phyloP scores from a whole-genome alignment of 495 filamentous ascomycete genomes.

The Neurospora tetraspora region DNA sequence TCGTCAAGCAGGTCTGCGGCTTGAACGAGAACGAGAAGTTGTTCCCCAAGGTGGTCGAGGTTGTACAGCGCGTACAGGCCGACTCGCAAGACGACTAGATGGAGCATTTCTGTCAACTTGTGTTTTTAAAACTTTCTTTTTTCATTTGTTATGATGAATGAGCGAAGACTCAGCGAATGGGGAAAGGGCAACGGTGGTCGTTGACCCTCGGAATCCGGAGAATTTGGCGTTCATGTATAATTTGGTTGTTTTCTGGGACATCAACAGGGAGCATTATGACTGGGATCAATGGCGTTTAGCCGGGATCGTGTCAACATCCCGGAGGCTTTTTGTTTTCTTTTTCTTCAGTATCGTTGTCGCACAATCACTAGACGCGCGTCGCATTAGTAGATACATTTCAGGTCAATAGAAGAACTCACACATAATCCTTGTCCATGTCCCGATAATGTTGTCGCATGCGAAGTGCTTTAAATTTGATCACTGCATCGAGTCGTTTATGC shows the following conservation, averaged over 20 bases:
- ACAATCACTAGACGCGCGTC: background rate
- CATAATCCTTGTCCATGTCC: background rate
- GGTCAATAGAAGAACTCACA: background rate
- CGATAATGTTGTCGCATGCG: background rate
- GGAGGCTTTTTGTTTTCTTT: background rate
- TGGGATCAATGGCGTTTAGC: background rate
- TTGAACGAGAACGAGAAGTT: conserved; percentile 62
- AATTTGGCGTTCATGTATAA: conserved; percentile 1
- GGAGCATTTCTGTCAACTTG: background rate
- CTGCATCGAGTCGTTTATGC: background rate
- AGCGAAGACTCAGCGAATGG: background rate
- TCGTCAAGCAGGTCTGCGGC: conserved; percentile 62
- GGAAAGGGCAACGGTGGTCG: background rate
- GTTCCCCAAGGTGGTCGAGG: conserved; percentile 56
- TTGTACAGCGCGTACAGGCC: conserved; percentile 71
- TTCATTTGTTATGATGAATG: background rate
- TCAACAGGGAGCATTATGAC: background rate
- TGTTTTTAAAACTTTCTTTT: background rate
- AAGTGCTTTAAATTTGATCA: background rate
- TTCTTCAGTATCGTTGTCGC: background rate
- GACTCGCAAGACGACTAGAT: conserved; percentile 31
- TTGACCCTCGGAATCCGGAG: background rate
- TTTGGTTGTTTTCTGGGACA: background rate
- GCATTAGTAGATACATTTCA: background rate
- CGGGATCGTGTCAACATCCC: background rate